Conservation (phyloP, 495 filamentous ascomycete genomes). For the Hypoxylon perforatum region DNA sequence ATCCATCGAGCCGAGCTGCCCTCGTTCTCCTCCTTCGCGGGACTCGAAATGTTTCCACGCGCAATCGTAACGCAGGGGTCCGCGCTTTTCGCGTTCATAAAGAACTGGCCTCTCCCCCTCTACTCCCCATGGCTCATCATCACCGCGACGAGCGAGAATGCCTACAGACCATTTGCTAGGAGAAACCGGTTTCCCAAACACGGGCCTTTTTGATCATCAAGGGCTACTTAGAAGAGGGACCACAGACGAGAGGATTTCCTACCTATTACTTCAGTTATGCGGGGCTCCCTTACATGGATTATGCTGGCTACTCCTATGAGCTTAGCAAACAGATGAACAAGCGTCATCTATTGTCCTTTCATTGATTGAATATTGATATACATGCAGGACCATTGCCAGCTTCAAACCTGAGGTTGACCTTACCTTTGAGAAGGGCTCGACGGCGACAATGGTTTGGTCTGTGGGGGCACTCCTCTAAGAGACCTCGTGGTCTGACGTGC, state of each 20-base stretch:
- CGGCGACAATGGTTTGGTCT: neutral
- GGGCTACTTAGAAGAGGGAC: constrained; percentile 2
- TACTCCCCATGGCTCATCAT: constrained; percentile 20
- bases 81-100: constrained; percentile 44
- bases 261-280: neutral
- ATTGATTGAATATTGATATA: constrained; percentile 11
- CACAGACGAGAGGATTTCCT: neutral
- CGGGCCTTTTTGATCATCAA: constrained; percentile 7
- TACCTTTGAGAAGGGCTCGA: constrained; percentile 9
- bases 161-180: constrained; percentile 28
- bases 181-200: constrained; percentile 21
- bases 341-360: constrained; percentile 14
- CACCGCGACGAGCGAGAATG: constrained; percentile 25
- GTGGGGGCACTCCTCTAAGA: constrained; percentile 12
- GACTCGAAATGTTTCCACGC: constrained; percentile 39
- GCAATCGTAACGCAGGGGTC: constrained; percentile 38
- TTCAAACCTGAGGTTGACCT: constrained; percentile 16
- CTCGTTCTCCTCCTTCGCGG: constrained; percentile 24
- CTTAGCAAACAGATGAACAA: constrained; percentile 33
- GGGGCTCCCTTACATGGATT: constrained; percentile 15
- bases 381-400: neutral
- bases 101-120: constrained; percentile 35
- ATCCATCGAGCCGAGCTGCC: constrained; percentile 16
- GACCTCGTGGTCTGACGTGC: constrained; percentile 35
- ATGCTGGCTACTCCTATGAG: constrained; percentile 12